Evolutionary conservation across 2,329 filamentous ascomycete genomes (phyloP).

Genomic region (Cryphonectria carpinicola): DNA sequence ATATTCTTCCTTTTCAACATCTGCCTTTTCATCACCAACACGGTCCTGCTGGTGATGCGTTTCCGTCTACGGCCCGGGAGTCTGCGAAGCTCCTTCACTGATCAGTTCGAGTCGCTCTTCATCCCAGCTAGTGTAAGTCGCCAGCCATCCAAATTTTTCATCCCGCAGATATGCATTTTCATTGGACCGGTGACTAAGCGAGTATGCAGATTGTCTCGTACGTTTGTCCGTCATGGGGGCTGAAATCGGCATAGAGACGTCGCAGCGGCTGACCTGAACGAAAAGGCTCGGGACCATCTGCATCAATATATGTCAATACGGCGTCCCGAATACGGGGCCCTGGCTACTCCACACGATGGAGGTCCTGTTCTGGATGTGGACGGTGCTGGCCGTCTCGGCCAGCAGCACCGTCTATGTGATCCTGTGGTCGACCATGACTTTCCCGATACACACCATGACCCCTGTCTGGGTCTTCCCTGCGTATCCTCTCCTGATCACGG

Average conservation of each 20-base stretch:
- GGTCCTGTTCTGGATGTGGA: slow-evolving; percentile 76
- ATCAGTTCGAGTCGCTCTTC: slow-evolving; percentile 79
- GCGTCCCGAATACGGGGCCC: slow-evolving; percentile 60
- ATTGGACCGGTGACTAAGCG: slow-evolving; percentile 4
- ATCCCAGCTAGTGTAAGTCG: slow-evolving; percentile 66
- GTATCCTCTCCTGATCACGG: slow-evolving; percentile 78
- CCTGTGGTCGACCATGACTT: slow-evolving; percentile 61
- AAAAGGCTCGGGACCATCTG: slow-evolving; percentile 72
- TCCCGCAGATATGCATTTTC: neutral
- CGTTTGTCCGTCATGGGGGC: slow-evolving; percentile 31
- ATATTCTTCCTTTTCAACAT: slow-evolving; percentile 68
- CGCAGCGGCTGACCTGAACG: slow-evolving; percentile 42
- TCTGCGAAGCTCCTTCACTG: slow-evolving; percentile 71
- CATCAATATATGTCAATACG: slow-evolving; percentile 80
- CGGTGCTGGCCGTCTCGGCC: slow-evolving; percentile 66
- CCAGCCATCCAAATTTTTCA: neutral
- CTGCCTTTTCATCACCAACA: slow-evolving; percentile 65
- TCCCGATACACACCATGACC: slow-evolving; percentile 80
- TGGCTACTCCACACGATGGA: slow-evolving; percentile 67
- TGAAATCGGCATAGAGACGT: slow-evolving; percentile 25
- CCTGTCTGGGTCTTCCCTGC: slow-evolving; percentile 88
- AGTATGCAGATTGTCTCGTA: slow-evolving; percentile 47
- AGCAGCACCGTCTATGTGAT: slow-evolving; percentile 76
- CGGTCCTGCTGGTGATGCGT: slow-evolving; percentile 65
- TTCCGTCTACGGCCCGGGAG: slow-evolving; percentile 73